A percentile compares a stretch with the other conserved stretches of the same genome.
These are phyloP conservation scores for Ophiosphaerella narmari DNA, from an alignment of 2,329 filamentous ascomycete species.

Conservation along the genomic window DNA sequence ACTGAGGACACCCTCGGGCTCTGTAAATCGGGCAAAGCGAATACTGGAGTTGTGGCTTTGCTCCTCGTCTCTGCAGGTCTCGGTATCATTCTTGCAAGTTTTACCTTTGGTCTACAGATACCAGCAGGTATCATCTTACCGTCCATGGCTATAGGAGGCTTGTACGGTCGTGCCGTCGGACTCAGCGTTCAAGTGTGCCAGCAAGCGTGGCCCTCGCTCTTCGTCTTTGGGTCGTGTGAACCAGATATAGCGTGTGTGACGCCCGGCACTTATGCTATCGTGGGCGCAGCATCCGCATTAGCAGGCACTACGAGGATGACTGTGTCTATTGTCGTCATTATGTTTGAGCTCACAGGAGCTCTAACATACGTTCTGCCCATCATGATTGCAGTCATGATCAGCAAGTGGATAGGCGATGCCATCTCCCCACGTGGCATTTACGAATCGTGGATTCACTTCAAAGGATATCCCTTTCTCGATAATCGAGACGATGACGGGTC, in stretches of 20 bases:
- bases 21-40: constrained; percentile 84
- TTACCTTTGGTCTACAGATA: constrained; percentile 93
- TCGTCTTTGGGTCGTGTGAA: constrained; percentile 79
- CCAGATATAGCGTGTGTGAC: constrained; percentile 88
- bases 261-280: constrained; percentile 93
- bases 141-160: constrained; percentile 92
- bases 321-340: constrained; percentile 97
- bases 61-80: constrained; percentile 80
- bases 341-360: constrained; percentile 97
- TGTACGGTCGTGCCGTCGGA: constrained; percentile 86
- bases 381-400: constrained; percentile 98
- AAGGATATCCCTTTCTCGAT: constrained; percentile 93
- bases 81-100: constrained; percentile 80
- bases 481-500: constrained; percentile 72
- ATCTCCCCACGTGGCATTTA: constrained; percentile 94
- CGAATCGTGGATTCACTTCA: constrained; percentile 96
- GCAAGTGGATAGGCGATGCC: constrained; percentile 97
- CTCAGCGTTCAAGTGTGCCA: constrained; percentile 91
- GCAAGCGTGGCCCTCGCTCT: constrained; percentile 72
- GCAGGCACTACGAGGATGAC: constrained; percentile 95
- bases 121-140: constrained; percentile 95
- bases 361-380: constrained; percentile 96
- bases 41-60: constrained; percentile 79
- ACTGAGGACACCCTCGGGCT: constrained; percentile 86
- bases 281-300: constrained; percentile 92